phyloP scores from a whole-genome alignment of 164 flowering plant species.

The Umbilicus rupestris region DNA sequence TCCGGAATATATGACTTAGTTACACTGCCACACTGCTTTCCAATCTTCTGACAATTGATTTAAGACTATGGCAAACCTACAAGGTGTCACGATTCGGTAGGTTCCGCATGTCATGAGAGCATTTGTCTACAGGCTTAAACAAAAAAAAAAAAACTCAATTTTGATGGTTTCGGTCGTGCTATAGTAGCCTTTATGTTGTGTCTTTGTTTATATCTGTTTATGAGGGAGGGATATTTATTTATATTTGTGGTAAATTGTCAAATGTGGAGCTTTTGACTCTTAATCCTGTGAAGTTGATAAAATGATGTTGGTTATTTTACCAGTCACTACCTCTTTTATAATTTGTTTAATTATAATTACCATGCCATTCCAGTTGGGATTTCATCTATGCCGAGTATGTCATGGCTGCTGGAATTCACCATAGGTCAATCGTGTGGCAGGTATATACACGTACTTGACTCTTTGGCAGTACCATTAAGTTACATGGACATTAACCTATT shows the following conservation, averaged over 20 bases:
- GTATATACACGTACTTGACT: constrained; percentile 18
- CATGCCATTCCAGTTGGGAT: constrained; percentile 64
- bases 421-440: constrained; percentile 93
- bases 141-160: not conserved
- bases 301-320: not conserved
- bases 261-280: not conserved
- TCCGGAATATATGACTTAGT: not conserved
- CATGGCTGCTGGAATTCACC: constrained; percentile 86
- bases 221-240: no score
- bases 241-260: not conserved
- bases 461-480: not conserved
- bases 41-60: not conserved
- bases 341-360: not conserved
- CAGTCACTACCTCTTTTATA: not conserved
- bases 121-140: not conserved
- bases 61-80: not conserved
- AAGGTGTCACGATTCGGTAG: not conserved
- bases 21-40: not conserved
- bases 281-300: not conserved
- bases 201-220: not conserved
- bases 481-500: not conserved
- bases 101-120: not conserved
- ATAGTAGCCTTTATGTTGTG: not conserved
- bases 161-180: not conserved
- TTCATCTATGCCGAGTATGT: constrained; percentile 98